These are phyloP conservation scores for Logfia minima DNA, from an alignment of 129 eudicot species.

Conservation along the genomic window DNA sequence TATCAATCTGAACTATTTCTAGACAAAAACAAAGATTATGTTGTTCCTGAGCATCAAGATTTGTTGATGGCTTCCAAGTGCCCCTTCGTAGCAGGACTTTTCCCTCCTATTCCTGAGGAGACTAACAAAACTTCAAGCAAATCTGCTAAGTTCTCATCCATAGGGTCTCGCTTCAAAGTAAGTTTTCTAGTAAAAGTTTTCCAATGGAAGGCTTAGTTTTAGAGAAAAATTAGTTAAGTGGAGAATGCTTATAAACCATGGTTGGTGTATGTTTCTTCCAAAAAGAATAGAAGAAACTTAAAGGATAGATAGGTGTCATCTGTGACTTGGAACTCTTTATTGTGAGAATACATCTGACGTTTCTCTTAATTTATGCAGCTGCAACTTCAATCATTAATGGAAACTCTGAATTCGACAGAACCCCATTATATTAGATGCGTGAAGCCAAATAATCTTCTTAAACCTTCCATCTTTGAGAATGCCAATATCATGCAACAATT, in stretches of 20 bases:
- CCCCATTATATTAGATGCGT: constrained; percentile 99
- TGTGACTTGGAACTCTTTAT: constrained; percentile 19
- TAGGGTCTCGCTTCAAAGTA: constrained; percentile 97
- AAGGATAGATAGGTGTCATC: constrained; percentile 7
- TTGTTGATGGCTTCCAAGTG: constrained; percentile 84
- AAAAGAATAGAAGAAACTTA: constrained; percentile 1
- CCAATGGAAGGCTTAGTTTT: constrained; percentile 13
- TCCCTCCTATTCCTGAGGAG: constrained; percentile 86
- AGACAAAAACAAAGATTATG: constrained; percentile 98
- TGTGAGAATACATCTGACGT: constrained; percentile 22
- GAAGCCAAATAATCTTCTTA: constrained; percentile 94
- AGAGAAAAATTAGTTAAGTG: constrained; percentile 18
- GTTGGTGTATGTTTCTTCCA: constrained; percentile 4
- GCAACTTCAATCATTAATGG: constrained; percentile 93
- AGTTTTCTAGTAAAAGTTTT: constrained; percentile 4
- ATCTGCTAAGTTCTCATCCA: constrained; percentile 94
- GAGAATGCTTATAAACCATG: constrained; percentile 26
- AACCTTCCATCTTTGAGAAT: constrained; percentile 93
- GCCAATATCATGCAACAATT: constrained; percentile 89
- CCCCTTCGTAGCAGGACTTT: constrained; percentile 81
- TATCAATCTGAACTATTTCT: constrained; percentile 88
- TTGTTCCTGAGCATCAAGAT: constrained; percentile 98
- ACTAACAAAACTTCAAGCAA: constrained; percentile 71
- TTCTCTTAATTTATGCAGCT: constrained; percentile 52
- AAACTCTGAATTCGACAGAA: constrained; percentile 91